Evolutionary conservation across 2,329 filamentous ascomycete genomes (phyloP), one percentile per base, ranked within the genome.

Genomic region (Fusarium dlaminii): DNA sequence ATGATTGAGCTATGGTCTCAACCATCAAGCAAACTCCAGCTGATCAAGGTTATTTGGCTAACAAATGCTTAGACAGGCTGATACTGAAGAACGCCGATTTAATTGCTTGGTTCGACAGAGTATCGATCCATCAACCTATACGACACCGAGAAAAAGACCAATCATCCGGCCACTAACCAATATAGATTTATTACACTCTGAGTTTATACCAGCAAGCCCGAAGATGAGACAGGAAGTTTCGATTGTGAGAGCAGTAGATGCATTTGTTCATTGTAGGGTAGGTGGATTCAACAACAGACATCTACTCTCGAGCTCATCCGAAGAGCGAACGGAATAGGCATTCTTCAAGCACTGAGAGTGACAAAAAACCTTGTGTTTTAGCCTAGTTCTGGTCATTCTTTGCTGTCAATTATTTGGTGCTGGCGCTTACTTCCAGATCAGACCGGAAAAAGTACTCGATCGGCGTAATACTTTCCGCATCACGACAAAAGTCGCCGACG

Each of bases 161-260:
- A 30, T 49, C 10, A 9, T n/a, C 4, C 3, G 0, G 15, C 9
- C n/a, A 24, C 17, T 4, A 4, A 20, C 14, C 0, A 4, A 8
- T 2, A 10, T 1, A 15, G 12, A 20, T 6, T 15, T 4, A 4
- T 20, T 24, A 0, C 1, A 4, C 48, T 15, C 18, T 11, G 13
- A 6, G 0, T 0, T 14, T 22, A 11, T 6, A 22, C 5, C 8
- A 29, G 18, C 4, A 29, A 11, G 6, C 6, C 1, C 6, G 1
- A 46, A 20, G 17, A 51, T 24, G 17, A 14, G 18, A 20, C 14
- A 34, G 3, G 4, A 20, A 8, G 30, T 20, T 17, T 20, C 18
- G 6, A 8, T 15, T 20, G 17, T 22, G 32, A 52, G 29, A 49
- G n/a, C 17, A 52, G 22, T 17, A 54, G 14, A 56, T 32, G 22